Evolutionary conservation across 257 asterid genomes (phyloP), one percentile per base, ranked within the genome.

Genomic region (Linaria vulgaris): DNA sequence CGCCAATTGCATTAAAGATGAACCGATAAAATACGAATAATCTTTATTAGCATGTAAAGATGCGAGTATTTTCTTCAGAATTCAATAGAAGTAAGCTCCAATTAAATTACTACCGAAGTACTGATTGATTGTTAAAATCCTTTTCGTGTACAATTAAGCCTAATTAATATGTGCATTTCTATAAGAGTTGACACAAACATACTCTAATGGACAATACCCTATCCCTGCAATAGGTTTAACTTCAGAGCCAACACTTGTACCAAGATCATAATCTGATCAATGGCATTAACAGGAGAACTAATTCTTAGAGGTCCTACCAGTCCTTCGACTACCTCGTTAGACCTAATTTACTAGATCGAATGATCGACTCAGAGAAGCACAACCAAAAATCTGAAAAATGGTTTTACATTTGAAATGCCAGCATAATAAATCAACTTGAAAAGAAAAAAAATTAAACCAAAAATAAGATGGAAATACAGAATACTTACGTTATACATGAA

Each of bases 401-500:
- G 62, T 34, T 70, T 47, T 54, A 45, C 12, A 24, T 38, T 43
- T 56, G 23, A 43, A 61, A 49, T 11, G 46, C 17, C 57, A n/a
- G 50, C 13, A 45, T 61, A 38, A 47, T 43, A 27, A 19, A 62
- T 11, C 9, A 27, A 48, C 9, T n/a, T 13, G 54, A 6, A 44
- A 66, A 13, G 49, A 39, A 22, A 21, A 21, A 59, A 51, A 1
- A n/a, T 24, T 21, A 13, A 61, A 59, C 51, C 57, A 70, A 54
- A 78, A 56, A 12, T 47, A 43, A 45, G 62, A 58, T 34, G 54
- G n/a, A n/a, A n/a, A n/a, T n/a, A 41, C 10, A 19, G 58, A 69
- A 59, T 45, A 60, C 88, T 76, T 76, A 89, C 96, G 91, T 61
- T 70, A 57, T 63, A 67, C 75, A 69, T 14, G 69, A 61, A 64